phyloP scores from a whole-genome alignment of 2,329 filamentous ascomycete genomes.

The Ambrosiella xylebori region DNA sequence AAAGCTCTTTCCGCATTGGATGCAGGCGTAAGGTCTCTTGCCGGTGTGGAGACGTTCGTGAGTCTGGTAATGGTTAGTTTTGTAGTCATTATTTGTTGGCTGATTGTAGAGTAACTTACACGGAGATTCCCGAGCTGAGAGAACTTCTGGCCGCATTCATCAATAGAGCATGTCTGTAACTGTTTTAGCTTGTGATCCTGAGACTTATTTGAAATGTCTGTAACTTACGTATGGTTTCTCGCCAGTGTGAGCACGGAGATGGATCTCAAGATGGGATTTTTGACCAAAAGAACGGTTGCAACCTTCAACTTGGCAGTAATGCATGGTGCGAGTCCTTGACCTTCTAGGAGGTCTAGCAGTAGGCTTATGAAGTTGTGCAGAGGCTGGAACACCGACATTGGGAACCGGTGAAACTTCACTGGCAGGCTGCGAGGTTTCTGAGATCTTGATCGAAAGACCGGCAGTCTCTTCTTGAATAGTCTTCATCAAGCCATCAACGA shows the following conservation, averaged over 20 bases:
- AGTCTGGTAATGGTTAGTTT: constrained; percentile 34
- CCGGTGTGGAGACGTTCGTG: constrained; percentile 79
- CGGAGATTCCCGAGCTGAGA: constrained; percentile 84
- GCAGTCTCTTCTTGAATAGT: constrained; percentile 52
- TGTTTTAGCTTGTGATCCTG: constrained; percentile 16
- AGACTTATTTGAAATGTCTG: not conserved
- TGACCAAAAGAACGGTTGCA: constrained; percentile 77
- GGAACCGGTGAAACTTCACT: not conserved
- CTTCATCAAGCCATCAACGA: constrained; percentile 78
- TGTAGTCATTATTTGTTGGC: not conserved
- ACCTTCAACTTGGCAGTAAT: constrained; percentile 53
- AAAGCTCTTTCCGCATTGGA: constrained; percentile 65
- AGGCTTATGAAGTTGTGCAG: not conserved
- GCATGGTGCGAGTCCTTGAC: constrained; percentile 1
- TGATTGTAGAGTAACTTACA: constrained; percentile 28
- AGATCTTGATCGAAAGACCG: constrained; percentile 5
- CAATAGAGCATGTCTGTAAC: constrained; percentile 46
- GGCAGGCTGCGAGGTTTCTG: no score
- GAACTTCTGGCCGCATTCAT: constrained; percentile 61
- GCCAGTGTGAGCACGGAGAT: constrained; percentile 74
- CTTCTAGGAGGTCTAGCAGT: not conserved
- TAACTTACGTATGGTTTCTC: constrained; percentile 68
- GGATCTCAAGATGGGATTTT: constrained; percentile 85
- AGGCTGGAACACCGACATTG: no score
- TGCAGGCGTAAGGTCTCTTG: constrained; percentile 68